Evolutionary conservation across 345 rosid species (phyloP).

Genomic region (Hibiscus tridactylites): DNA sequence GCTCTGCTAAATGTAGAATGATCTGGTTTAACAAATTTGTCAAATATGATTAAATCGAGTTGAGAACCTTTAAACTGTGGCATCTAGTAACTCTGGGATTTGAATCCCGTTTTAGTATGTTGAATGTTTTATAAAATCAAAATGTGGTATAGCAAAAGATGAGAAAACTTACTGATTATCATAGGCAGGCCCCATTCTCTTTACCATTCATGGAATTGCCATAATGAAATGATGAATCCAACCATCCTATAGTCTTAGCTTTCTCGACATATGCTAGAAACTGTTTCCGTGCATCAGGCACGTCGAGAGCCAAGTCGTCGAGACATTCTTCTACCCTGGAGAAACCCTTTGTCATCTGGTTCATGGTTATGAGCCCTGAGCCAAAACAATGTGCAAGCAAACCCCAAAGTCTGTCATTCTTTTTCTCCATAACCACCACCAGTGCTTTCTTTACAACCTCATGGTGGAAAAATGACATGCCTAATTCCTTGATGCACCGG

Average conservation of each 20-base stretch:
- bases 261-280: conserved; percentile 39
- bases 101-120: neutral
- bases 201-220: conserved; percentile 21
- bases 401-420: conserved; percentile 47
- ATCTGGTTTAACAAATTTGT: neutral
- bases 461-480: conserved; percentile 85
- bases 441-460: conserved; percentile 74
- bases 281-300: conserved; percentile 63
- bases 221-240: conserved; percentile 43
- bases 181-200: conserved; percentile 31
- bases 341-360: conserved; percentile 80
- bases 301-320: conserved; percentile 74
- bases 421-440: conserved; percentile 53
- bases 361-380: conserved; percentile 60
- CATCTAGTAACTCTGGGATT: neutral
- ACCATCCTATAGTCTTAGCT: conserved; percentile 63
- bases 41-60: neutral
- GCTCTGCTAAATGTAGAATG: neutral
- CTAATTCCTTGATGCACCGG: conserved; percentile 72
- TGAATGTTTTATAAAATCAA: neutral
- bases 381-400: conserved; percentile 47
- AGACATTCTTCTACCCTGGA: conserved; percentile 54
- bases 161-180: neutral
- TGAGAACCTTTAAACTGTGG: neutral
- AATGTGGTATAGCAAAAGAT: neutral